Percentiles rank a stretch among this genome's conserved stretches.
Conservation (phyloP, 2,329 filamentous ascomycete genomes). For the Neofusicoccum ribis region DNA sequence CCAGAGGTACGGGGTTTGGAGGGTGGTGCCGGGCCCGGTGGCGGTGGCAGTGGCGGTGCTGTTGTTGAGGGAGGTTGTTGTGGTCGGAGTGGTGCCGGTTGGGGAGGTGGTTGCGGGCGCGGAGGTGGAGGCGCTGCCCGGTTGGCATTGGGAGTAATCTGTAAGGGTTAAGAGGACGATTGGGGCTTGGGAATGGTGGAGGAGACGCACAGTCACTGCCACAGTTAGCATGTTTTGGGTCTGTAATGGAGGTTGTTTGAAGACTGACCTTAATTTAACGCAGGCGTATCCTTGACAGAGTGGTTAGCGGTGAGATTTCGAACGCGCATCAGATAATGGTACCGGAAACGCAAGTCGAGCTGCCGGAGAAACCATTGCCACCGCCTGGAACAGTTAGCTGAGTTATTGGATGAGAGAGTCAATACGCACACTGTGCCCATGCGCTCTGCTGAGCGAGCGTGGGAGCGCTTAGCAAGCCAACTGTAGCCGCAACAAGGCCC, state of each 20-base stretch:
- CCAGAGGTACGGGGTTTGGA: slow-evolving; percentile 57
- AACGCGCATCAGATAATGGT: not conserved
- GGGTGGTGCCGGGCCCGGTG: slow-evolving; percentile 45
- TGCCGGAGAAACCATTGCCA: slow-evolving; percentile 30
- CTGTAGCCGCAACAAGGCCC: slow-evolving; percentile 15
- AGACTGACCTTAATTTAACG: not conserved
- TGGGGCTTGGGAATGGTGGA: too few relatives aligned
- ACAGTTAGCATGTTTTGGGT: not conserved
- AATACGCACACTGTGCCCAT: slow-evolving; percentile 36
- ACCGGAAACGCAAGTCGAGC: slow-evolving; percentile 26
- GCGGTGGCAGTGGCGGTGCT: slow-evolving; percentile 27
- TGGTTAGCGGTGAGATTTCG: not conserved
- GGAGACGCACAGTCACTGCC: not conserved
- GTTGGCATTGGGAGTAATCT: slow-evolving; percentile 44
- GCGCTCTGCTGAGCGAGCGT: slow-evolving; percentile 28
- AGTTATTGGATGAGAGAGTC: too few relatives aligned
- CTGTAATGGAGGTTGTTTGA: too few relatives aligned
- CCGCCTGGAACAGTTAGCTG: slow-evolving; percentile 27
- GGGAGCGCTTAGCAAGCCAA: slow-evolving; percentile 29
- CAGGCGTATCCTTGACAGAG: not conserved
- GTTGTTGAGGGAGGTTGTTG: slow-evolving; percentile 20
- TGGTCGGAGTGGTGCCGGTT: not conserved
- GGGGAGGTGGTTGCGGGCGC: slow-evolving; percentile 20
- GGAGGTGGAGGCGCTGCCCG: slow-evolving; percentile 26
- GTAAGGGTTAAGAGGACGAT: not conserved